A percentile compares a stretch with the other conserved stretches of the same genome.
These are phyloP conservation scores for Excoecaria cochinchinensis DNA, from an alignment of 345 rosid genomes.

Conservation along the genomic window DNA sequence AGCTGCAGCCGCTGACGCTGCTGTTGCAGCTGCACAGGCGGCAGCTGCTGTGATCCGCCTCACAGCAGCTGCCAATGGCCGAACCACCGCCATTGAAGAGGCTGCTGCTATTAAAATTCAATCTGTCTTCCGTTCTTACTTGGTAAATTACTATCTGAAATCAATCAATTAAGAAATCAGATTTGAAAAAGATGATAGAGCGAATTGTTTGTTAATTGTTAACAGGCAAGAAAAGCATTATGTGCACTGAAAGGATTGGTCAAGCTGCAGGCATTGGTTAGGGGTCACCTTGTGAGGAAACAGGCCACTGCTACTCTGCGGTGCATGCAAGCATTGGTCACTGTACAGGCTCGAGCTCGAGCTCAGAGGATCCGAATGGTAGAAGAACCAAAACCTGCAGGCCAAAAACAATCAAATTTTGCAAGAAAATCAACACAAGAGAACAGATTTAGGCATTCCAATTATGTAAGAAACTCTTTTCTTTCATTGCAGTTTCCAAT, in stretches of 20 bases:
- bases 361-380: conserved; percentile 60
- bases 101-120: conserved; percentile 72
- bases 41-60: conserved; percentile 50
- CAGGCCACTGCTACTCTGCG: conserved; percentile 32
- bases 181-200: background rate
- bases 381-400: conserved; percentile 42
- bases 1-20: conserved; percentile 45
- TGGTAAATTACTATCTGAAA: conserved; percentile 42
- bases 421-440: conserved; percentile 49
- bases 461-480: conserved; percentile 40
- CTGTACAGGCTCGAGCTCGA: conserved; percentile 31
- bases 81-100: conserved; percentile 46
- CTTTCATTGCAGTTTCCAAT: background rate
- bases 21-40: conserved; percentile 51
- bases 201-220: conserved; percentile 2
- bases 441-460: conserved; percentile 25
- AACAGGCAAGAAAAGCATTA: conserved; percentile 87
- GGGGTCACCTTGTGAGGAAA: conserved; percentile 38
- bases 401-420: conserved; percentile 51
- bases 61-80: conserved; percentile 29
- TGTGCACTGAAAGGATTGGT: conserved; percentile 54
- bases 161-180: background rate
- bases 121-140: conserved; percentile 71
- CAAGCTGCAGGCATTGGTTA: conserved; percentile 36
- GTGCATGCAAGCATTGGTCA: conserved; percentile 37